Conservation (phyloP, 2,329 filamentous ascomycete genomes). For the Setomelanomma holmii region DNA sequence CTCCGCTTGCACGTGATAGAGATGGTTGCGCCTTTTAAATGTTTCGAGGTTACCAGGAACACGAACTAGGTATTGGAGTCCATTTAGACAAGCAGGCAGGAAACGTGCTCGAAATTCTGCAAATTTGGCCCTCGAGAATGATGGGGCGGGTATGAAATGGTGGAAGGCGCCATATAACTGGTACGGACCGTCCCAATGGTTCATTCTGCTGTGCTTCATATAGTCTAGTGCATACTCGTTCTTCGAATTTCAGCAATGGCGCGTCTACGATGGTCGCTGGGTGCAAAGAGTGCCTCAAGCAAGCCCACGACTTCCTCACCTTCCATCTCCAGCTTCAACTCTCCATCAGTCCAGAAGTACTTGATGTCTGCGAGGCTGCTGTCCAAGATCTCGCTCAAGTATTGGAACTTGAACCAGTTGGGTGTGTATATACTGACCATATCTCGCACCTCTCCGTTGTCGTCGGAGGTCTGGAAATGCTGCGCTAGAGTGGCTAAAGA, state of each 20-base stretch:
- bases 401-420: conserved; percentile 71
- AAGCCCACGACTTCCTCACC: conserved; percentile 68
- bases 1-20: conserved; percentile 21
- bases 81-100: too few species aligned
- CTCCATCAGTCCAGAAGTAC: conserved; percentile 70
- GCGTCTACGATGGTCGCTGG: conserved; percentile 64
- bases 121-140: too few species aligned
- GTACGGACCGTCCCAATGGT: too few species aligned
- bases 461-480: conserved; percentile 60
- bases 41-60: not conserved
- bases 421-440: conserved; percentile 68
- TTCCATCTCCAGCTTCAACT: conserved; percentile 67
- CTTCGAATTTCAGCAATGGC: conserved; percentile 64
- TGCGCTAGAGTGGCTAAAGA: conserved; percentile 63
- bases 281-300: conserved; percentile 69
- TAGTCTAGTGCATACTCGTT: conserved; percentile 29
- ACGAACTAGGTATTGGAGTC: not conserved
- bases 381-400: conserved; percentile 68
- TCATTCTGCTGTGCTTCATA: not conserved
- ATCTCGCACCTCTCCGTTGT: conserved; percentile 51
- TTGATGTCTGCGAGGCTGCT: conserved; percentile 70
- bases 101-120: too few species aligned
- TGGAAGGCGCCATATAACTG: too few species aligned
- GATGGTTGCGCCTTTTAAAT: too few species aligned
- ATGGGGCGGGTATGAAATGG: too few species aligned